Base-by-base conservation (phyloP, 2,329 filamentous ascomycete genomes). In the Arthrobotrys sinensis region DNA sequence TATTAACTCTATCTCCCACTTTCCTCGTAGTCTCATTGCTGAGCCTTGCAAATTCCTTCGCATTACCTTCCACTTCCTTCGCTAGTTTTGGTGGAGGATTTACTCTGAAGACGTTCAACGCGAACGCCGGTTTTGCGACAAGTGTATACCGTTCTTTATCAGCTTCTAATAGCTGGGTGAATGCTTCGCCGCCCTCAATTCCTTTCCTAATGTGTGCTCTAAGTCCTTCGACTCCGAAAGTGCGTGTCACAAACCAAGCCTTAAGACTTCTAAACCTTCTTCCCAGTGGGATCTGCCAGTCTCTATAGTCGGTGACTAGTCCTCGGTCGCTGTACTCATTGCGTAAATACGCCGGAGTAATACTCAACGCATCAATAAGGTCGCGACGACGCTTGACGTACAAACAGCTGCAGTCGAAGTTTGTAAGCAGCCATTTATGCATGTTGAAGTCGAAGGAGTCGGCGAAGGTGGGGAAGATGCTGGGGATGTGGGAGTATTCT, bases 371-470 rank as follows among this genome's bases (percentile, higher is more conserved):
- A 79, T 91, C 88, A 50, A 92, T 93, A n/a, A 98, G 88, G 85
- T 94, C 90, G 68, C 87, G 86, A 14, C 94, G 89, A 82, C 91
- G 88, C 80, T 91, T 90, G 60, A 97, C 90, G 85, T 90, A 98
- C 53, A 97, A 88, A 80, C 92, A 92, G 68, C 92, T 93, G 82
- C 87, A 89, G 84, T 98, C 95, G 82, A 97, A 97, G 85, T 97
- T 97, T 72, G 93, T 94, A 16, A 97, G 90, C 57, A 97, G 88
- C 95, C 95, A 97, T 86, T 98, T 98, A 88, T 97, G 94, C 89
- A 97, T 92, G 86, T 97, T 98, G 86, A 95, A 90, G 85, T 97
- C 91, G 88, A 97, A 97, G 80, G 91, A 94, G 86, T 97, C 92
- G 40, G 75, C 75, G 83, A 97, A 94, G 21, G 87, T 85, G 0